A percentile compares a stretch with the other conserved stretches of the same genome.
phyloP scores from a whole-genome alignment of 2,329 filamentous ascomycete species.

The Pseudogymnoascus sp. region DNA sequence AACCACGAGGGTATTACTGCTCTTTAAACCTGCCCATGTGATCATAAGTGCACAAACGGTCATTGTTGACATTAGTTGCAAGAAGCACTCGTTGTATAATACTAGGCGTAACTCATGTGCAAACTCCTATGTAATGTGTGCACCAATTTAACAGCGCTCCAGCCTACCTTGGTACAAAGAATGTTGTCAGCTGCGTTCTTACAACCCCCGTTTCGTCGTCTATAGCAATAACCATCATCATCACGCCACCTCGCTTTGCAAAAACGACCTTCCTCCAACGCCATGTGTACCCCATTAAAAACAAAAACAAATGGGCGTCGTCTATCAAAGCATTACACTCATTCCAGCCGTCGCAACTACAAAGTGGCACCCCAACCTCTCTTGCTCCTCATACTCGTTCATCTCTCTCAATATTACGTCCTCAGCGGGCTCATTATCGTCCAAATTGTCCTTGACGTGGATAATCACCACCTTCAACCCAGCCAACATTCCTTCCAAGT shows the following conservation, averaged over 20 bases:
- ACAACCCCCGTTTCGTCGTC: background rate
- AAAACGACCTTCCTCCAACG: background rate
- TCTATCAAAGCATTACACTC: slow-evolving; percentile 27
- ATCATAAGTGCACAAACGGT: background rate
- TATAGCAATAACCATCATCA: background rate
- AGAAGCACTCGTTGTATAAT: background rate
- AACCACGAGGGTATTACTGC: no score
- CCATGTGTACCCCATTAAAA: background rate
- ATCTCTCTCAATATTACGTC: slow-evolving; percentile 66
- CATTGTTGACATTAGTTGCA: background rate
- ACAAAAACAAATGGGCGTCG: background rate
- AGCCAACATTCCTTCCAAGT: slow-evolving; percentile 37
- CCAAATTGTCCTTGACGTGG: slow-evolving; percentile 81
- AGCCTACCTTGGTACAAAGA: background rate
- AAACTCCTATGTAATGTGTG: background rate
- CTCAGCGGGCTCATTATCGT: slow-evolving; percentile 56
- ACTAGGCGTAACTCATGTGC: background rate
- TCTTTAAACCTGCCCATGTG: no score
- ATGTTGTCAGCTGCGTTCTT: background rate
- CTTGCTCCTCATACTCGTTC: slow-evolving; percentile 46
- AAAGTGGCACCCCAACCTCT: slow-evolving; percentile 68
- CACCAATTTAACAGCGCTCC: background rate
- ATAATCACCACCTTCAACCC: slow-evolving; percentile 81
- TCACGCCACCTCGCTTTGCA: background rate
- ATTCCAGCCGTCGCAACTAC: slow-evolving; percentile 61